phyloP scores from a whole-genome alignment of 2,329 filamentous ascomycete genomes.

The Pseudogymnoascus sp. region DNA sequence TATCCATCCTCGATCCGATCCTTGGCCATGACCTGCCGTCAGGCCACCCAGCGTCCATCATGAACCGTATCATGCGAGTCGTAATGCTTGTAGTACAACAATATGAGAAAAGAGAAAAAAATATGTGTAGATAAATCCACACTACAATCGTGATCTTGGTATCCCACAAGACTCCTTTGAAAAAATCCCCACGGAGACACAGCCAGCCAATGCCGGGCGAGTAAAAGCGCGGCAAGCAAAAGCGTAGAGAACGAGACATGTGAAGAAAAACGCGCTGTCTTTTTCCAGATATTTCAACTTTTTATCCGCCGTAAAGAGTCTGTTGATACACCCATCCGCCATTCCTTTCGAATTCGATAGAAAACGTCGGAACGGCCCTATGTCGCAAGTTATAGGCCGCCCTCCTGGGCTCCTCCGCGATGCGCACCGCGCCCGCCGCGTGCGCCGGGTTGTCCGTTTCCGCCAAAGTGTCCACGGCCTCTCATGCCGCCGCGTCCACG shows the following conservation, averaged over 20 bases:
- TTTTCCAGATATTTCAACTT: slow-evolving; percentile 4
- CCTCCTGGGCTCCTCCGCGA: slow-evolving; percentile 16
- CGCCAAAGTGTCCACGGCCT: slow-evolving; percentile 21
- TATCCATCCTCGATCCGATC: slow-evolving; percentile 8
- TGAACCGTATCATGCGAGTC: slow-evolving; percentile 15
- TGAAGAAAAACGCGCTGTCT: slow-evolving; percentile 6
- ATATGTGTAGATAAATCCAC: slow-evolving; percentile 15
- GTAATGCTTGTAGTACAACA: slow-evolving; percentile 24
- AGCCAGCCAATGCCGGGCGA: background rate
- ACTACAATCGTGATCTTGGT: slow-evolving; percentile 10
- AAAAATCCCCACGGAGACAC: slow-evolving; percentile 3
- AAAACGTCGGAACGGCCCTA: background rate
- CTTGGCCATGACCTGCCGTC: slow-evolving; percentile 2
- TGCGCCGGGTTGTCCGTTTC: slow-evolving; percentile 18
- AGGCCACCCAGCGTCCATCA: background rate
- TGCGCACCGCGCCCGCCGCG: slow-evolving; percentile 24
- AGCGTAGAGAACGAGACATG: slow-evolving; percentile 4
- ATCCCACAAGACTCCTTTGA: slow-evolving; percentile 7
- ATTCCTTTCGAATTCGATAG: background rate
- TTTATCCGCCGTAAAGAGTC: slow-evolving; percentile 5
- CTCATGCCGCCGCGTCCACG: slow-evolving; percentile 52
- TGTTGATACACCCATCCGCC: slow-evolving; percentile 5
- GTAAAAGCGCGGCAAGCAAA: slow-evolving; percentile 4
- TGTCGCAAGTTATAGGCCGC: slow-evolving; percentile 17
- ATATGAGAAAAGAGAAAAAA: slow-evolving; percentile 18